Base-by-base conservation (phyloP, 2,329 filamentous ascomycete genomes). In the Neofusicoccum kwambonambiense region DNA sequence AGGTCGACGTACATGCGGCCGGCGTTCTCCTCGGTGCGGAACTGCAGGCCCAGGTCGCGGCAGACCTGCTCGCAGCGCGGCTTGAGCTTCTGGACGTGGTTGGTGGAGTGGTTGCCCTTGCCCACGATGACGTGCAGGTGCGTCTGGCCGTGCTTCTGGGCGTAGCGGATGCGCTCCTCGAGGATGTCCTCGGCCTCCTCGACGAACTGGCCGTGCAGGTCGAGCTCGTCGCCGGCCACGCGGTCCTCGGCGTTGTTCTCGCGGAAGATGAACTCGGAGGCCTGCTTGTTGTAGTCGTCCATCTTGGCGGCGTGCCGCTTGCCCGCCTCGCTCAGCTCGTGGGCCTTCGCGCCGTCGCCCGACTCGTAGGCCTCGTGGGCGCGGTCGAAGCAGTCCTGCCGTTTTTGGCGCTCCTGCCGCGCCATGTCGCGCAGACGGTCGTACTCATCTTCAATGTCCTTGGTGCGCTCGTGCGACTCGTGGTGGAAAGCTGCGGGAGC, bases 101-200 rank as follows among this genome's bases (percentile, higher is more conserved):
- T 86, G 9, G 80, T 82, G 58, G 88, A 92, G 80, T 99, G 95
- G 76, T 96, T 95, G 3, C 95, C 95, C 79, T 94, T 96, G 73
- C 95, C 95, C 35, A 98, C 94, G 73, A 99, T 97, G 45, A 96
- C 93, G 79, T 97, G 93, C 64, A 99, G 81, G 79, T 97, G 92
- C 19, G 82, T 87, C 80, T 96, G 90, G 0, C 91, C 91, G 41
- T 87, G 84, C 62, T 84, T 77, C 75, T 87, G 87, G 65, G 93
- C 93, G 70, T 91, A 89, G 69, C 87, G 86, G 73, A 99, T 96
- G 69, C 95, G 86, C 78, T 91, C 84, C 80, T 94, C 91, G 22
- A 98, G 82, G 65, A 97, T 95, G 68, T 92, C 87, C 81, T 97
- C 93, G 4, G 95, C 95, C 81, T 98, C 95, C 76, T 97, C 92